Evolutionary conservation across 805 yeast genomes (phyloP), one percentile per base, ranked within the genome.

Genomic region (Starmerella etchellsii): DNA sequence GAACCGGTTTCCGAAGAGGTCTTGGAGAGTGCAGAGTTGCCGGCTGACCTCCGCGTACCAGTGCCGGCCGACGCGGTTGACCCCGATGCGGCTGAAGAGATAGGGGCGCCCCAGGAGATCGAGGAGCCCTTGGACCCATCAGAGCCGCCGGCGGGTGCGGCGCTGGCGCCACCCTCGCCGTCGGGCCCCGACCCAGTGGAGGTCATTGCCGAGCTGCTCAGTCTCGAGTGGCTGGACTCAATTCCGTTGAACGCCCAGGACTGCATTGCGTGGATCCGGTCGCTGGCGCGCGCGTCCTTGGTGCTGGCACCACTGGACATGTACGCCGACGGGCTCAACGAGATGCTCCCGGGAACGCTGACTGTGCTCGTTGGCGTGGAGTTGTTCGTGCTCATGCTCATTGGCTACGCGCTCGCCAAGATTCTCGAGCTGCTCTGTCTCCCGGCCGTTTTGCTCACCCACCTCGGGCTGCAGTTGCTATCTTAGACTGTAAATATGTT

Each of bases 301-400:
- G 27, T 47, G 4, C 38, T 47, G 23, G 14, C 6, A 3, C 47
- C 47, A 1, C 2, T 47, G 13, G 51, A 46, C 15, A 10, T 13
- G 22, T 13, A 36, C 5, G 37, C 27, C 4, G 48, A 40, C 36
- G 8, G 16, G 5, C 8, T 25, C 16, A 32, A 31, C 4, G 35
- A 36, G 16, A 3, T 21, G 10, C 3, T 29, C 21, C 27, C 38
- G 10, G 43, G 37, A 4, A n/a, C 37, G 4, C 30, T 20, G 13
- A 19, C 25, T 16, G 40, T 36, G 11, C 32, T 35, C 2, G 39
- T 35, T 4, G 36, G 28, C 13, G 14, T 43, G 4, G 51, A 47
- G 42, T 18, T 39, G 28, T 46, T 46, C 36, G 14, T 40, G 13
- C 21, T 47, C n/a, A 44, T 46, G 50, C 34, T 47, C 16, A 24